These are phyloP conservation scores for Jaltomata sinuosa DNA, from an alignment of 257 asterid species.

Conservation along the genomic window DNA sequence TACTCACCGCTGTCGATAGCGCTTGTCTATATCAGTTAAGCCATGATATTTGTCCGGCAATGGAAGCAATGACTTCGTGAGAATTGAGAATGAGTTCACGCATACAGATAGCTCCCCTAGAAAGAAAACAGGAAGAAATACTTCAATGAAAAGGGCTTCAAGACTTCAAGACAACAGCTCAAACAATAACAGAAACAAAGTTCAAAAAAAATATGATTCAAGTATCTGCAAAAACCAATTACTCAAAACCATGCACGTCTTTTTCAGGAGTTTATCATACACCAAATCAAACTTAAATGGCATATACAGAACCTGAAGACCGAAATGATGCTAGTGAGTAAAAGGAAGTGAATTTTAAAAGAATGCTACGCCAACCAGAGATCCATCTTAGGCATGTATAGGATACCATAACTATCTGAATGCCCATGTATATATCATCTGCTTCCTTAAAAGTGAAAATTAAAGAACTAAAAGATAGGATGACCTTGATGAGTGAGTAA, in stretches of 20 bases:
- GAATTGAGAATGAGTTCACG: slow-evolving; percentile 70
- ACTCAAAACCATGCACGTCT: background rate
- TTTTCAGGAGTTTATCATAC: background rate
- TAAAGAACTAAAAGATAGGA: background rate
- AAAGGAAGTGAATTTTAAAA: background rate
- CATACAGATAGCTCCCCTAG: slow-evolving; percentile 88
- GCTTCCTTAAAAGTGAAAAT: background rate
- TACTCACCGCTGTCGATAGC: slow-evolving; percentile 88
- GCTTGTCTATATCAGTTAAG: slow-evolving; percentile 85
- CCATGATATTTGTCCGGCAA: slow-evolving; percentile 98
- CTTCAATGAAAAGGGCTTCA: background rate
- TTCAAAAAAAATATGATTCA: background rate
- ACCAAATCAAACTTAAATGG: background rate
- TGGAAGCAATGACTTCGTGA: slow-evolving; percentile 90
- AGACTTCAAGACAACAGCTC: background rate
- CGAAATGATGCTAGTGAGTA: background rate
- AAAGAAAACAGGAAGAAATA: background rate
- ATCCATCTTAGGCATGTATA: background rate
- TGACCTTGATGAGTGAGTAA: background rate
- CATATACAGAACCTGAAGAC: background rate
- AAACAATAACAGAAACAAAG: background rate
- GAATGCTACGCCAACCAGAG: background rate
- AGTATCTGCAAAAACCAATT: background rate
- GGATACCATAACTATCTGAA: background rate
- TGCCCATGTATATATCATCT: background rate